Evolutionary conservation across 345 rosid species (phyloP), one percentile per base, ranked within the genome.

Genomic region (Gossypium stocksii): DNA sequence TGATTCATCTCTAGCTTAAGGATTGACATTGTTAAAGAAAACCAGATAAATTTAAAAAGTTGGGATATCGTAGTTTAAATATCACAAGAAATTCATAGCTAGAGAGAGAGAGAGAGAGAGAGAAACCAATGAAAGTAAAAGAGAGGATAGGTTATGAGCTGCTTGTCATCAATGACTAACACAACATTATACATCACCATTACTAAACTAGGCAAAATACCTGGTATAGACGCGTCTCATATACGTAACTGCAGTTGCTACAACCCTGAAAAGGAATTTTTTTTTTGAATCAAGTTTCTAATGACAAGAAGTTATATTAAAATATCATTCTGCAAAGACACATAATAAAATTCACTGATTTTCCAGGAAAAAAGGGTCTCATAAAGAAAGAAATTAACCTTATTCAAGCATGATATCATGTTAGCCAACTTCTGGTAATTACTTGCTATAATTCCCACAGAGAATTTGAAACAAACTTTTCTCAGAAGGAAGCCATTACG

Each of bases 141-240:
- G 17, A 74, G 66, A 38, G 64, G 62, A 63, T 53, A 13, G 68
- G 57, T 58, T 20, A 77, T 20, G 7, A 59, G 65, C 57, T 14
- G 70, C 38, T 60, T 17, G 44, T 46, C 19, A 56, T 66, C 25
- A 69, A 44, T 44, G 46, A 60, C 25, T 4, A 62, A 7, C 61
- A 38, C 20, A 13, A 13, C 48, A 38, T 43, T 70, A 20, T 38
- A 64, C 59, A 71, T 44, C n/a, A 49, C 16, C 19, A 66, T 41
- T 56, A 41, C 57, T 5, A 57, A 49, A 77, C 54, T 7, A 25
- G 13, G 19, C 53, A 60, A 27, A 45, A 72, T 83, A 95, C 99
- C 96, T 91, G 70, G 87, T 89, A 80, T 91, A 95, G 77, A 91
- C 93, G 41, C 98, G 96, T 79, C 99, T 89, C 99, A 95, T 95